Evolutionary conservation across 2,329 filamentous ascomycete species (phyloP).

Genomic region (Sphaerulina musiva): DNA sequence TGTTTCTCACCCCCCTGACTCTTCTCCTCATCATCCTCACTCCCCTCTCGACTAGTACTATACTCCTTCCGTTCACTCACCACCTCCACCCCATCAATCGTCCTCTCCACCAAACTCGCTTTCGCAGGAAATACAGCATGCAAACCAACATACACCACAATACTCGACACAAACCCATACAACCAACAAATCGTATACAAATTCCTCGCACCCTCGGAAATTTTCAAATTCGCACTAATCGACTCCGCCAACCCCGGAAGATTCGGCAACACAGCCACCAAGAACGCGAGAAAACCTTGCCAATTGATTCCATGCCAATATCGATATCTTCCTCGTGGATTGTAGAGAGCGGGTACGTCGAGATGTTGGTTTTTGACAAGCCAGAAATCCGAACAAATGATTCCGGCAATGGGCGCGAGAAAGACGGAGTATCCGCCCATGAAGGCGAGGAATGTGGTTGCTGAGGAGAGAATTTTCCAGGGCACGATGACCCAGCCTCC

Average conservation of each 20-base stretch:
- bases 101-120: neutral
- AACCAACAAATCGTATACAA: neutral
- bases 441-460: conserved; percentile 1
- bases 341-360: neutral
- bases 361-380: conserved; percentile 23
- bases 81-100: neutral
- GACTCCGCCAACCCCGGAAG: neutral
- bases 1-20: neutral
- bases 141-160: neutral
- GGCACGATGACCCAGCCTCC: conserved; percentile 53
- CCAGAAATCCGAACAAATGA: conserved; percentile 57
- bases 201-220: neutral
- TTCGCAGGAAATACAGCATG: neutral
- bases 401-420: conserved; percentile 55
- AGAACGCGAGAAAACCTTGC: neutral
- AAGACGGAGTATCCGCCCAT: conserved; percentile 54
- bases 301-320: neutral
- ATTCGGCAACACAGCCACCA: neutral
- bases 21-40: neutral
- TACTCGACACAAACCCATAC: neutral
- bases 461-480: conserved; percentile 52
- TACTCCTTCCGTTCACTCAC: neutral
- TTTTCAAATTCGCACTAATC: neutral
- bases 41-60: neutral
- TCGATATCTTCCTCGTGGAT: neutral